Base-by-base conservation (phyloP, 1,284 basidiomycete species). In the Flammula alnicola region DNA sequence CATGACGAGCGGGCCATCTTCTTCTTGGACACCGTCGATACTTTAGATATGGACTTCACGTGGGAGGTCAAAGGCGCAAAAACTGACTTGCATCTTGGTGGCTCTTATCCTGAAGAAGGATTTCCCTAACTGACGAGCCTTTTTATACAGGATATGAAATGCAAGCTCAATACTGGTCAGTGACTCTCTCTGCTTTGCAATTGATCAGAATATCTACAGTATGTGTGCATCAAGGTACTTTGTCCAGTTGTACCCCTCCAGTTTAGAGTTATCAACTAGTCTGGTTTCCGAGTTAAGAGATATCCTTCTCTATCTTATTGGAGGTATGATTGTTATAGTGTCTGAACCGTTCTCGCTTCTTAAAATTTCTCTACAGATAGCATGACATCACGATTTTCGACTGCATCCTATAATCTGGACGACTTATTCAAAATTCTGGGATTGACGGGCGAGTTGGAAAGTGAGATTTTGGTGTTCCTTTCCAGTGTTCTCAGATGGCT, bases 131-230 rank as follows among this genome's bases (percentile, higher is more conserved):
- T n/a, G n/a, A n/a, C n/a, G n/a, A n/a, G n/a, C n/a, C n/a, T 31
- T 12, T 35, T 0, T 5, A 16, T 6, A 42, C n/a, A 84, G 82
- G 72, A 5, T 68, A 78, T 48, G 76, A 71, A 37, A 65, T 85
- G 3, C 70, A 80, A 58, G 65, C 73, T 5, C 72, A 77, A 36
- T 84, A 83, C 52, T 83, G 82, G 81, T 80, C 14, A 36, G 39
- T 14, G 12, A 40, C 5, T 27, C 14, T 16, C 11, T n/a, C n/a
- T 41, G 11, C 22, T 3, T 23, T 5, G 8, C n/a, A 3, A 32
- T 25, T 10, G 23, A 20, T 11, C 3, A 19, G 23, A 17, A 17
- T 32, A 19, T 6, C 17, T 23, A 14, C 44, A 12, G 19, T 23
- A 31, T n/a, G 6, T 10, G 23, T 4, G 12, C 56, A 0, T 30